Evolutionary conservation across 805 yeast species (phyloP), one percentile per base, ranked within the genome.

Genomic region (Yarrowia hollandica): DNA sequence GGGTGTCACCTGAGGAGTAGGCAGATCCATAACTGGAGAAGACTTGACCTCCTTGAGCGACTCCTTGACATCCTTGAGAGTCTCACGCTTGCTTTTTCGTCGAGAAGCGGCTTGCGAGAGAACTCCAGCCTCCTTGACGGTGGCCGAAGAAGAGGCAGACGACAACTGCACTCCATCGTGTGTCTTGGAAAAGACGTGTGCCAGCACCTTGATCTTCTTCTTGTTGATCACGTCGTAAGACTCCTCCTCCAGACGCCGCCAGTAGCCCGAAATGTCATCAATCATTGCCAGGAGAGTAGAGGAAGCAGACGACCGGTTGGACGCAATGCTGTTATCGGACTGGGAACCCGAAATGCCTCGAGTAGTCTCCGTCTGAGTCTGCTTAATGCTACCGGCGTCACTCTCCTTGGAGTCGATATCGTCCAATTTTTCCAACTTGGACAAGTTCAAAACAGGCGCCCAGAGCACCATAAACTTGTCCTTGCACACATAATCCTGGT

Each of bases 381-480:
- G n/a, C n/a, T n/a, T n/a, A n/a, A n/a, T n/a, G n/a, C n/a, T n/a
- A n/a, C n/a, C n/a, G n/a, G n/a, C n/a, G n/a, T n/a, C n/a, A n/a
- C n/a, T n/a, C 22, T 33, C 30, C 38, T 35, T 25, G 33, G 21
- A n/a, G n/a, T n/a, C n/a, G n/a, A n/a, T n/a, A n/a, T n/a, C 9
- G 7, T 52, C 58, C 18, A 35, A 25, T 8, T 35, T 35, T 5
- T 52, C 44, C 19, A 52, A 35, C 26, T 52, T 52, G 25, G 44
- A 35, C 12, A 52, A 44, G 35, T 52, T 52, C 16, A 52, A 16
- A 23, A 52, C 44, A 5, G 58, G 58, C 4, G 58, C 58, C 58
- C 58, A 52, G 4, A 91, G 91, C 61, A 94, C 84, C 68, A 92
- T 82, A 72, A 94, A 94, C 75, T 94, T 94, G 74, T 94, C 98